Evolutionary conservation across 306 rosid genomes (phyloP).

Genomic region (Senna tora): DNA sequence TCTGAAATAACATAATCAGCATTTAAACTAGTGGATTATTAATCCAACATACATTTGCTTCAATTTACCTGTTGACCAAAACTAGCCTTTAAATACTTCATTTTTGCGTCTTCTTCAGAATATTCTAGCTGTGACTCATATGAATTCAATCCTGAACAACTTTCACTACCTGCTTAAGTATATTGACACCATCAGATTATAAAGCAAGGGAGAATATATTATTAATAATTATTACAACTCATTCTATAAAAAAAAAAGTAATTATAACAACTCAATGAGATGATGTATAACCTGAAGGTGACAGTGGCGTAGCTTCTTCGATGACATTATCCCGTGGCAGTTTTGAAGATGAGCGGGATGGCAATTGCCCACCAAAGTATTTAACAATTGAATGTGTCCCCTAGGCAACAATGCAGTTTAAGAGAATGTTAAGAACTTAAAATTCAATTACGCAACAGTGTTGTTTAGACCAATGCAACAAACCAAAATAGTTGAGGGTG

Average conservation of each 20-base stretch:
- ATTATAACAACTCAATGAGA: conserved; percentile 26
- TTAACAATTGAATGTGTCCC: conserved; percentile 81
- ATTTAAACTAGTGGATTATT: conserved; percentile 23
- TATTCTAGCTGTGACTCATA: conserved; percentile 44
- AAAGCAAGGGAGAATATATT: conserved; percentile 15
- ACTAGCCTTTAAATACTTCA: conserved; percentile 39
- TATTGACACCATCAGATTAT: conserved; percentile 36
- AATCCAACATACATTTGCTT: conserved; percentile 40
- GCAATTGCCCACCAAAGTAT: conserved; percentile 66
- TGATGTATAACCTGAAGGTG: conserved; percentile 65
- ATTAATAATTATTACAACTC: conserved; percentile 29
- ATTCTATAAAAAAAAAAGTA: too few relatives aligned
- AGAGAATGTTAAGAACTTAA: background rate
- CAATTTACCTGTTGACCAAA: conserved; percentile 55
- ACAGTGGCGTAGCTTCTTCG: conserved; percentile 55
- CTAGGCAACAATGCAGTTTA: conserved; percentile 50
- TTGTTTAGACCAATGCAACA: conserved; percentile 29
- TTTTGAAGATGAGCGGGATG: conserved; percentile 47
- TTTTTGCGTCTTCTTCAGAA: conserved; percentile 49
- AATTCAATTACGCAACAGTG: conserved; percentile 23
- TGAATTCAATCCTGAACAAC: conserved; percentile 49
- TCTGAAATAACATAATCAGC: background rate
- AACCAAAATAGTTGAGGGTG: conserved; percentile 26
- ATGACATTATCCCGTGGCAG: conserved; percentile 43
- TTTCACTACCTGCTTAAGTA: conserved; percentile 54